A percentile compares a stretch with the other conserved stretches of the same genome.
Evolutionary conservation across 345 rosid species (phyloP).

Genomic region (Erodium maritimum): DNA sequence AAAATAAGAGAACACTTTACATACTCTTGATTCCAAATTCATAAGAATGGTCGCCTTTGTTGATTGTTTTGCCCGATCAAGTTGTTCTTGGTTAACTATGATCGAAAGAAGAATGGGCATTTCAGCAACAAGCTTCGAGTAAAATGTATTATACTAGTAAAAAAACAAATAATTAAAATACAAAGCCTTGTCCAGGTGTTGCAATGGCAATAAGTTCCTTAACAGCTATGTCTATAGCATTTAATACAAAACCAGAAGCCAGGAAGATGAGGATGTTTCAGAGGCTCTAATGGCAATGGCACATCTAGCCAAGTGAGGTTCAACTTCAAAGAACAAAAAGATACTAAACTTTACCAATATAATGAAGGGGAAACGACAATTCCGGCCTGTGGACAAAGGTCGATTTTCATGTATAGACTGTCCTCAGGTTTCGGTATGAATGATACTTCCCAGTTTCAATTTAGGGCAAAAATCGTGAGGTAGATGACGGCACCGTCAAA

Average conservation of each 20-base stretch:
- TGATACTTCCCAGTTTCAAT: no score
- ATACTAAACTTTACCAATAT: no score
- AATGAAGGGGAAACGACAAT: no score
- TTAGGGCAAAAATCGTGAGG: no score
- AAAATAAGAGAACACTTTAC: conserved; percentile 2
- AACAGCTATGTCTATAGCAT: conserved; percentile 57
- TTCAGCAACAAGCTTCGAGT: not conserved
- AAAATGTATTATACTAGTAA: conserved; percentile 7
- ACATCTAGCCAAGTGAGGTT: no score
- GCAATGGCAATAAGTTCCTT: conserved; percentile 60
- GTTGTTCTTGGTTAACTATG: conserved; percentile 54
- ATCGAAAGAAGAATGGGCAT: conserved; percentile 5
- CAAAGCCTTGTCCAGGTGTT: conserved; percentile 52
- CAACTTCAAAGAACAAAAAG: no score
- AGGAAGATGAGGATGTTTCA: not conserved
- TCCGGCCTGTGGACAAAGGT: no score
- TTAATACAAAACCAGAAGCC: conserved; percentile 36
- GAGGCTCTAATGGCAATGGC: no score
- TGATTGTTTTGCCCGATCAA: conserved; percentile 64
- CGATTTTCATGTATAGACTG: no score
- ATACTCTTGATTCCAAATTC: conserved; percentile 84
- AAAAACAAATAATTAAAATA: no score
- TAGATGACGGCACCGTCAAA: no score
- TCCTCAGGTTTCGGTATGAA: no score
- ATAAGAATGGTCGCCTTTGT: conserved; percentile 77